These are phyloP conservation scores for Dendrostoma leiphaemia DNA, from an alignment of 2,329 filamentous ascomycete genomes.

Conservation along the genomic window DNA sequence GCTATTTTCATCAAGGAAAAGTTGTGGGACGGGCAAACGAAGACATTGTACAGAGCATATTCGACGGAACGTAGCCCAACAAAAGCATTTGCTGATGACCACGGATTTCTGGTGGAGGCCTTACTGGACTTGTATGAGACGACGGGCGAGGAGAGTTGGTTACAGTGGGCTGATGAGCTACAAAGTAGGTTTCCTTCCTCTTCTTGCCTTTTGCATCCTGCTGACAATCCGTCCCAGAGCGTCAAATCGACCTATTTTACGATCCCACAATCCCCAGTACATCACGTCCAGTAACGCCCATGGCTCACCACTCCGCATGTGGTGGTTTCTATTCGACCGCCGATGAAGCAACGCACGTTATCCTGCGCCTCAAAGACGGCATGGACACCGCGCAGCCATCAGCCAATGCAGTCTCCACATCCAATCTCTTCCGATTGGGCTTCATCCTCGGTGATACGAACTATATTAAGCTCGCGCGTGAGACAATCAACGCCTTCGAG, in stretches of 20 bases:
- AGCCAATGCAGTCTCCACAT: constrained; percentile 81
- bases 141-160: constrained; percentile 71
- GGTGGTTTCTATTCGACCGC: constrained; percentile 75
- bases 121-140: constrained; percentile 81
- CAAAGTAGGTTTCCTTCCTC: constrained; percentile 56
- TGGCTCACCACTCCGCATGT: constrained; percentile 34
- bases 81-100: constrained; percentile 86
- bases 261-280: constrained; percentile 48
- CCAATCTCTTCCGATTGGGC: constrained; percentile 81
- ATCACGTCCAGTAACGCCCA: constrained; percentile 31
- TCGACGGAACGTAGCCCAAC: constrained; percentile 63
- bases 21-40: constrained; percentile 65
- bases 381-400: constrained; percentile 93
- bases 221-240: constrained; percentile 43
- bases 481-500: constrained; percentile 82
- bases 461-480: constrained; percentile 64
- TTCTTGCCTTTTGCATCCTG: background rate
- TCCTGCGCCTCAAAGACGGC: constrained; percentile 88
- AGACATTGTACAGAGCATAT: constrained; percentile 72
- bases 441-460: constrained; percentile 63
- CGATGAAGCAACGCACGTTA: constrained; percentile 61
- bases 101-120: constrained; percentile 82
- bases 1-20: constrained; percentile 70
- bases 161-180: constrained; percentile 78
- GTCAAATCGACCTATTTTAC: constrained; percentile 76